These are phyloP conservation scores for Haberlea rhodopensis DNA, from an alignment of 257 asterid genomes.

Conservation along the genomic window DNA sequence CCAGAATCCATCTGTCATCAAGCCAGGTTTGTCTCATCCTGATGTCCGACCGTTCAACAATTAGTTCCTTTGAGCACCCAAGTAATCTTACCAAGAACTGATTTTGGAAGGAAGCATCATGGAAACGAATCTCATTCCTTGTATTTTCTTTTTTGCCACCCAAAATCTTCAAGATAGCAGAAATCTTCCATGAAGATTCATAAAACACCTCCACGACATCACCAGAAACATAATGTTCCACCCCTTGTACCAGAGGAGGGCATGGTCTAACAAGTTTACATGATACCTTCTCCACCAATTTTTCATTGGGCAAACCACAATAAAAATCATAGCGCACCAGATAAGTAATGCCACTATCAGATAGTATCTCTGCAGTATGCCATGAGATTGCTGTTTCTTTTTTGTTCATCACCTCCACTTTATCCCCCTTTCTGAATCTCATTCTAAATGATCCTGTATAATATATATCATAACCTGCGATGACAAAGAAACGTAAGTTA, in stretches of 20 bases:
- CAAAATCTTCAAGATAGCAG: slow-evolving; percentile 47
- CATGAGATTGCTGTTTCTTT: slow-evolving; percentile 48
- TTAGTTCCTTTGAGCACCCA: slow-evolving; percentile 49
- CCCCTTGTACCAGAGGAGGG: slow-evolving; percentile 44
- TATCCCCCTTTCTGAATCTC: slow-evolving; percentile 65
- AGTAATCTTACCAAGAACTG: slow-evolving; percentile 54
- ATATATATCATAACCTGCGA: slow-evolving; percentile 39
- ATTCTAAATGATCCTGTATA: slow-evolving; percentile 27
- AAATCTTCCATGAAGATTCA: slow-evolving; percentile 60
- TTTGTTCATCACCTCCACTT: slow-evolving; percentile 67
- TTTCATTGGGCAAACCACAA: slow-evolving; percentile 35
- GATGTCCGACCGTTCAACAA: slow-evolving; percentile 43
- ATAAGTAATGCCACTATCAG: slow-evolving; percentile 54
- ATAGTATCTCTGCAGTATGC: slow-evolving; percentile 51
- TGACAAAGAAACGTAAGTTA: slow-evolving; percentile 15
- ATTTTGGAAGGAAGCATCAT: slow-evolving; percentile 24
- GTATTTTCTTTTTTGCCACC: slow-evolving; percentile 29
- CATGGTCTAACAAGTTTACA: slow-evolving; percentile 57
- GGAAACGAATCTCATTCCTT: slow-evolving; percentile 25
- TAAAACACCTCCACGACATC: slow-evolving; percentile 68
- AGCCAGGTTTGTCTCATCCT: slow-evolving; percentile 61
- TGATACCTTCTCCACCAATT: slow-evolving; percentile 45
- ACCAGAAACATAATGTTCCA: slow-evolving; percentile 43
- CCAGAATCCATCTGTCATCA: slow-evolving; percentile 55
- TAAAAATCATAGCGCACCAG: slow-evolving; percentile 41